Evolutionary conservation across 225 moss, liverwort and hornwort genomes (phyloP).

Genomic region (Pseudisothecium myosuroides): DNA sequence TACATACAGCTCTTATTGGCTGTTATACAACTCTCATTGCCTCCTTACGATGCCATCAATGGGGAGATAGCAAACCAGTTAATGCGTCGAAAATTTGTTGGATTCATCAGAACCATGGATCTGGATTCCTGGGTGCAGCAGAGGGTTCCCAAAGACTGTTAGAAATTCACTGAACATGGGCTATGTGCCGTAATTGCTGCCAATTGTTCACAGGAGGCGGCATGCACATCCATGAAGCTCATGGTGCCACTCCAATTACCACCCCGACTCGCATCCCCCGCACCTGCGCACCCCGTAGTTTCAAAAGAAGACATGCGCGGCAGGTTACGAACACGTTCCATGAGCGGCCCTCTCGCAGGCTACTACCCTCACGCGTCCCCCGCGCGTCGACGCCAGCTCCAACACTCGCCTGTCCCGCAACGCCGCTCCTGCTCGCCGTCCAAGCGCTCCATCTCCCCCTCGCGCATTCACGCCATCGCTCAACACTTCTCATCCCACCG

Average conservation of each 20-base stretch:
- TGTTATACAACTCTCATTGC: neutral
- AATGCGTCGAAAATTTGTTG: neutral
- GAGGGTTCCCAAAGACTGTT: neutral
- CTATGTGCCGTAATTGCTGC: neutral
- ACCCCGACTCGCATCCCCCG: neutral
- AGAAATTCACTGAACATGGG: neutral
- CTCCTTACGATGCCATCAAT: neutral
- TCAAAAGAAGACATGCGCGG: neutral
- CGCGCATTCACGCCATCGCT: neutral
- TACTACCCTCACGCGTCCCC: slow-evolving; percentile 14
- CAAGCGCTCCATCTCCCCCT: slow-evolving; percentile 6
- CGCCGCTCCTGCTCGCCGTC: slow-evolving; percentile 17
- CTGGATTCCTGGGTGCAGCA: neutral
- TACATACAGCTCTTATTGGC: neutral
- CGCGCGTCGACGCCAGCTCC: neutral
- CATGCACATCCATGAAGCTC: neutral
- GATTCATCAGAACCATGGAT: neutral
- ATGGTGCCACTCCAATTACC: neutral
- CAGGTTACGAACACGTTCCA: neutral
- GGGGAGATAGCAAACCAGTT: neutral
- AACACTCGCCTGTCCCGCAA: neutral
- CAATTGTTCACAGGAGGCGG: neutral
- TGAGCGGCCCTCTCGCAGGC: slow-evolving; percentile 21
- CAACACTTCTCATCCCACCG: neutral
- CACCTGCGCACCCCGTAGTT: neutral